phyloP scores from a whole-genome alignment of 805 yeast species.

The Allodekkera sacchari region DNA sequence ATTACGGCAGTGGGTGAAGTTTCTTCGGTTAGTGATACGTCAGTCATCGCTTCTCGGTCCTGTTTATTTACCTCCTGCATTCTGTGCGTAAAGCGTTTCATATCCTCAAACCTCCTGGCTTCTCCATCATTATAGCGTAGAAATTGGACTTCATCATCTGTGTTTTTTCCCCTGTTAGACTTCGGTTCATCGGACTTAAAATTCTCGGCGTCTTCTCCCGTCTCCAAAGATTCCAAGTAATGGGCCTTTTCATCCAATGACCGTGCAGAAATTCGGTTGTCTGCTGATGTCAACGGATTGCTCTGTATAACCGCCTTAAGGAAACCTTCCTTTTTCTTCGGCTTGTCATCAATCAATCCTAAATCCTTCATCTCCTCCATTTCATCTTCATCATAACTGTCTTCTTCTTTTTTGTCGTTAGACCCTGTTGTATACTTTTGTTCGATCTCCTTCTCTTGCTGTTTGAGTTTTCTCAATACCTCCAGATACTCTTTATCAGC shows the following conservation, averaged over 20 bases:
- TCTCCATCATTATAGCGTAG: conserved; percentile 50
- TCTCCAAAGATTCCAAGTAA: conserved; percentile 44
- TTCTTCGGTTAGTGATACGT: conserved; percentile 22
- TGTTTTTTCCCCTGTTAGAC: conserved; percentile 24
- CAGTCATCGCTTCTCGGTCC: conserved; percentile 12
- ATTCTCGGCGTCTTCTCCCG: conserved; percentile 39
- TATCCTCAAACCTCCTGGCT: conserved; percentile 41
- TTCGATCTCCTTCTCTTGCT: conserved; percentile 22
- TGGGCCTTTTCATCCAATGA: conserved; percentile 73
- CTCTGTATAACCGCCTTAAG: conserved; percentile 6
- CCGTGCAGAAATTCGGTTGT: conserved; percentile 38
- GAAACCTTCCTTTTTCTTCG: conserved; percentile 12
- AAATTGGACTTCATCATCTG: conserved; percentile 35
- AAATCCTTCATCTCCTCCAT: conserved; percentile 33
- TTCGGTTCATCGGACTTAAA: conserved; percentile 41
- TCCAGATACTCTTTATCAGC: conserved; percentile 48
- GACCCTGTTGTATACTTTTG: conserved; percentile 10
- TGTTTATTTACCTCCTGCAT: conserved; percentile 12
- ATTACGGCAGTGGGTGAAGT: conserved; percentile 41
- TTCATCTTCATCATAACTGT: conserved; percentile 29
- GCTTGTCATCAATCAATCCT: conserved; percentile 23
- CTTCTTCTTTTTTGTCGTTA: conserved; percentile 12
- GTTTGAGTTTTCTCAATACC: conserved; percentile 39
- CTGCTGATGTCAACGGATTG: conserved; percentile 10
- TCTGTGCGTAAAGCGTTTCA: conserved; percentile 36